Evolutionary conservation across 805 yeast genomes (phyloP).

Genomic region (Kazachstania taianensis): DNA sequence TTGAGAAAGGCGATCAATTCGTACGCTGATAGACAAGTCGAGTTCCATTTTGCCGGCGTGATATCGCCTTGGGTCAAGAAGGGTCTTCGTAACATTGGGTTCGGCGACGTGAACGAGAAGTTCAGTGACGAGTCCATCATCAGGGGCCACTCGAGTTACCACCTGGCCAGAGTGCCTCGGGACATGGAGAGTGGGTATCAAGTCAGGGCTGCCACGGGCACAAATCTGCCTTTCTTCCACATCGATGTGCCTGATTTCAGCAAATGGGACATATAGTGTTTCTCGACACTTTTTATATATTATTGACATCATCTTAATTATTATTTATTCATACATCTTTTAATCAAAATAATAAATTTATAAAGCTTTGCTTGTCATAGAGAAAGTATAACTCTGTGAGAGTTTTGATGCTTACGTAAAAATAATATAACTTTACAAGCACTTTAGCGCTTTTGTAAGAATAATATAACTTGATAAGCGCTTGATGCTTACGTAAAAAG

Average conservation of each 20-base stretch:
- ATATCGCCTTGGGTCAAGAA: constrained; percentile 80
- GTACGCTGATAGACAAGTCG: constrained; percentile 76
- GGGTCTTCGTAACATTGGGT: constrained; percentile 64
- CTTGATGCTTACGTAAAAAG: no score
- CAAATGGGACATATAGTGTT: constrained; percentile 23
- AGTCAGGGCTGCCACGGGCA: constrained; percentile 22
- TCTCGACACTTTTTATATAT: no score
- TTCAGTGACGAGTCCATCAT: constrained; percentile 26
- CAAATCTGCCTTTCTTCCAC: constrained; percentile 30
- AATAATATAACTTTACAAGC: no score
- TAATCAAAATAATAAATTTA: no score
- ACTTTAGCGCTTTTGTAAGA: no score
- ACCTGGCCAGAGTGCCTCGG: constrained; percentile 17
- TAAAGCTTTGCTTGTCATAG: no score
- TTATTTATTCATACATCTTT: no score
- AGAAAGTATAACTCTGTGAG: no score
- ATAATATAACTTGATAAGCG: no score
- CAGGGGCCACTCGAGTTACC: constrained; percentile 27
- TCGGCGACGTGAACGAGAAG: constrained; percentile 48
- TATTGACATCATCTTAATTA: no score
- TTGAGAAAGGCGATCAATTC: constrained; percentile 58
- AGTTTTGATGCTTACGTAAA: no score
- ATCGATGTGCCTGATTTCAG: constrained; percentile 29
- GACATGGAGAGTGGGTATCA: constrained; percentile 12
- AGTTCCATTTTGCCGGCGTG: constrained; percentile 81